These are phyloP conservation scores for Cystobasidium slooffiae DNA, from an alignment of 1,284 basidiomycete genomes.

Conservation along the genomic window DNA sequence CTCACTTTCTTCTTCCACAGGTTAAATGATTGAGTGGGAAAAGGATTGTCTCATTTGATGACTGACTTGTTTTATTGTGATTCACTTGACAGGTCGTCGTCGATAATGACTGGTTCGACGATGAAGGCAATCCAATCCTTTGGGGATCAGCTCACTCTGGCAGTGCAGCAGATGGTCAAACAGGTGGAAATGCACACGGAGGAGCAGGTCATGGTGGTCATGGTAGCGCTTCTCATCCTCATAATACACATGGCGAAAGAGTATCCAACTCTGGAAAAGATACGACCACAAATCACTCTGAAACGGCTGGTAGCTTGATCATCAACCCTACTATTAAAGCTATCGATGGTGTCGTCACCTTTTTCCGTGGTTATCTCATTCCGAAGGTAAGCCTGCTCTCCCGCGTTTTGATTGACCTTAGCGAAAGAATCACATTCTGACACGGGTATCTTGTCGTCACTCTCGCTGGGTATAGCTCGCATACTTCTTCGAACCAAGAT, in stretches of 20 bases:
- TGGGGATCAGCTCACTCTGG: constrained; percentile 16
- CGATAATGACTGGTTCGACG: constrained; percentile 37
- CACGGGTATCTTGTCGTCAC: too few species aligned
- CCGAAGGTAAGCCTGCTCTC: constrained; percentile 20
- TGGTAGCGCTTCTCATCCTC: too few species aligned
- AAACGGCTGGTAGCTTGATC: constrained; percentile 40
- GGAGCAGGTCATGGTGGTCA: constrained; percentile 13
- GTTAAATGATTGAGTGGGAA: too few species aligned
- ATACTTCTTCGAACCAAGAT: constrained; percentile 43
- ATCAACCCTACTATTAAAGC: constrained; percentile 24
- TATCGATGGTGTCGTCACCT: constrained; percentile 40
- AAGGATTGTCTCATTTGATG: not conserved
- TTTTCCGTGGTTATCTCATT: constrained; percentile 36
- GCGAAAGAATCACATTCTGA: too few species aligned
- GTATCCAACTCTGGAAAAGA: constrained; percentile 39
- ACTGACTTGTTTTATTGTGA: too few species aligned
- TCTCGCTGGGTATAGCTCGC: too few species aligned
- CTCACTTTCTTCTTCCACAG: too few species aligned
- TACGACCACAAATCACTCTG: constrained; percentile 29
- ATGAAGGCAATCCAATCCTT: constrained; percentile 34
- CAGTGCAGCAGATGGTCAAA: not conserved
- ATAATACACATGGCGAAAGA: not conserved
- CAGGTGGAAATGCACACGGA: constrained; percentile 2
- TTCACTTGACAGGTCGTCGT: too few species aligned
- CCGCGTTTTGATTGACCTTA: not conserved